A percentile compares a stretch with the other conserved stretches of the same genome.
Evolutionary conservation across 2,329 filamentous ascomycete species (phyloP).

Genomic region (Apiospora malaysiana): DNA sequence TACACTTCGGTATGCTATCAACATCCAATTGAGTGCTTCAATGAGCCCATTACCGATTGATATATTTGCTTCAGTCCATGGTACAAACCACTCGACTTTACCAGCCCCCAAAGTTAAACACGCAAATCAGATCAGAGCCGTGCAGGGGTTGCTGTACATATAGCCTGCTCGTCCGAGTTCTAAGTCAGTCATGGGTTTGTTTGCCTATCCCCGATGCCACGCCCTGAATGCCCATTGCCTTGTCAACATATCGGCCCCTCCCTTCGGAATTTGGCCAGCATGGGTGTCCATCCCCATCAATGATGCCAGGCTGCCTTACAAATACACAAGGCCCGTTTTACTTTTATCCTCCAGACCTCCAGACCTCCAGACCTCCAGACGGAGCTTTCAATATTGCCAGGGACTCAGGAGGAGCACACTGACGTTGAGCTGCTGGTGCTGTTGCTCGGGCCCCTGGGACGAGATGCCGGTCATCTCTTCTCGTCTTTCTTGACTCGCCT

Average conservation of each 20-base stretch:
- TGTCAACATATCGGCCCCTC: slow-evolving; percentile 5
- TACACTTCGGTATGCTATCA: background rate
- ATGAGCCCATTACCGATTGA: background rate
- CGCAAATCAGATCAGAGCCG: background rate
- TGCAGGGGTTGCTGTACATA: background rate
- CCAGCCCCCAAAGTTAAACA: background rate
- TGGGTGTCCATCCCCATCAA: background rate
- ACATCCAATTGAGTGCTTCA: background rate
- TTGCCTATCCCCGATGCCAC: slow-evolving; percentile 1
- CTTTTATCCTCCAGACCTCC: background rate
- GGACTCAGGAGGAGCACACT: background rate
- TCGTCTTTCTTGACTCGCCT: background rate
- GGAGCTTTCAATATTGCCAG: background rate
- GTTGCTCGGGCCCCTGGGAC: slow-evolving; percentile 9
- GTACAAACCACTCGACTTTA: background rate
- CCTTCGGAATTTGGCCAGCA: background rate
- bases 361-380: too few relatives aligned
- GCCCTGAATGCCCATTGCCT: background rate
- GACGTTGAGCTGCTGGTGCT: background rate
- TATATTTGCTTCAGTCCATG: background rate
- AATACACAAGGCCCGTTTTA: background rate
- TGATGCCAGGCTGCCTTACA: background rate
- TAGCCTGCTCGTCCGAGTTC: background rate
- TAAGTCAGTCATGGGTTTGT: background rate
- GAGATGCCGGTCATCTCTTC: background rate